Percentiles rank a stretch among this genome's conserved stretches.
phyloP scores from a whole-genome alignment of 768 basidiomycete genomes.

The Sporobolomyces phaffii region DNA sequence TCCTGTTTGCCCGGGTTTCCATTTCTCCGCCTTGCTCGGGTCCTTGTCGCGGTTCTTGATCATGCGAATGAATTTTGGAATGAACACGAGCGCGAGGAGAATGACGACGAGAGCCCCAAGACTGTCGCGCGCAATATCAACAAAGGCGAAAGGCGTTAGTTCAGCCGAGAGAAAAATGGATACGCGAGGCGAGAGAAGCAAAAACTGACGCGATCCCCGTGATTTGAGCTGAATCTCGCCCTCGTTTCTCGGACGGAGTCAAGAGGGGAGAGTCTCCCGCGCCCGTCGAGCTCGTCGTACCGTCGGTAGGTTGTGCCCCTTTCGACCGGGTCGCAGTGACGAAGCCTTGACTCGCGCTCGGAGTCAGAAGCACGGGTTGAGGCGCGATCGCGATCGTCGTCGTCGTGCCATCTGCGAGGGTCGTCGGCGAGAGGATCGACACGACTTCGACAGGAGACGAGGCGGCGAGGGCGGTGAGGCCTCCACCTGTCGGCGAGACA shows the following conservation, averaged over 20 bases:
- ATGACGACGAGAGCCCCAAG: conserved; percentile 15
- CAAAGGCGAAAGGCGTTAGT: neutral
- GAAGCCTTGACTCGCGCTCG: conserved; percentile 13
- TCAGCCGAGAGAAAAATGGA: neutral
- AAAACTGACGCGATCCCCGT: conserved; percentile 11
- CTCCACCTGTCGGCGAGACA: neutral
- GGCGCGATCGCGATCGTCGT: conserved; percentile 11
- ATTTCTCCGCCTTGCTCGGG: neutral
- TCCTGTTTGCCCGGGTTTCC: conserved; percentile 6
- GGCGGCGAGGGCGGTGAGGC: neutral
- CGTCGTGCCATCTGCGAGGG: neutral
- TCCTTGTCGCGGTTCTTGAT: conserved; percentile 11
- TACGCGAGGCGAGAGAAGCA: neutral
- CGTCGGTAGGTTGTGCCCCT: neutral
- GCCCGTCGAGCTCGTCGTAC: neutral
- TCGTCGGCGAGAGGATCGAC: neutral
- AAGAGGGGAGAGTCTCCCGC: neutral
- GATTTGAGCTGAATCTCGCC: neutral
- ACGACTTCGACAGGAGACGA: neutral
- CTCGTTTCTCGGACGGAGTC: conserved; percentile 4
- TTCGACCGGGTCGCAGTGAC: conserved; percentile 1
- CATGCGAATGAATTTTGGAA: neutral
- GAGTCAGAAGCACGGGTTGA: neutral
- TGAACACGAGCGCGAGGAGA: conserved; percentile 13
- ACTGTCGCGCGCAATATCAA: neutral